These are phyloP conservation scores for Leersia perrieri DNA, from an alignment of 176 grass and related monocot genomes.

Conservation along the genomic window DNA sequence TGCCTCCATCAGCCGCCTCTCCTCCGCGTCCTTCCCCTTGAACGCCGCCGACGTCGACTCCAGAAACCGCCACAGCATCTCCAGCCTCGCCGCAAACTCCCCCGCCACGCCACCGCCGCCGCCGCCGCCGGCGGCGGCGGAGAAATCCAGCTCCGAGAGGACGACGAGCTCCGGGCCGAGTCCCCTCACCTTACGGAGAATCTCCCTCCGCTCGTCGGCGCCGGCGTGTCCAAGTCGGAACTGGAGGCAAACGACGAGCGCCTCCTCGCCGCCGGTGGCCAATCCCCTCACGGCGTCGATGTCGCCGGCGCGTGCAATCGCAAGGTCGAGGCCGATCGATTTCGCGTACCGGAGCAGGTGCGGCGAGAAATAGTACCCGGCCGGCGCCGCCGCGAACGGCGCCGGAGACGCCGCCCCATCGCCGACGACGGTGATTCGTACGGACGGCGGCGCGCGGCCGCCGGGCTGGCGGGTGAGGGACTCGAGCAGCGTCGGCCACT, in stretches of 20 bases:
- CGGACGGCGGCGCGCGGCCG: conserved; percentile 37
- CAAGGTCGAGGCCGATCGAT: conserved; percentile 74
- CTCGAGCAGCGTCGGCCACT: conserved; percentile 98
- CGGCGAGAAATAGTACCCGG: conserved; percentile 68
- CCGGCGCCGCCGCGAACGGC: conserved; percentile 64
- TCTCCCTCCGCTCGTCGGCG: conserved; percentile 37
- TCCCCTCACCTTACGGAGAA: conserved; percentile 46
- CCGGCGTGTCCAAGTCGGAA: conserved; percentile 55
- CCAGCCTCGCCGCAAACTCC: conserved; percentile 52
- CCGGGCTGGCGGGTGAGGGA: conserved; percentile 59
- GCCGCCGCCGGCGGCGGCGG: too few relatives aligned
- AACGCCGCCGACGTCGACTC: conserved; percentile 85
- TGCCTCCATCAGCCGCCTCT: conserved; percentile 65
- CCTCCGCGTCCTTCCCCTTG: conserved; percentile 70
- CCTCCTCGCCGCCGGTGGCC: conserved; percentile 44
- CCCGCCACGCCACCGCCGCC: conserved; percentile 37
- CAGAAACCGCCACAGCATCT: conserved; percentile 78
- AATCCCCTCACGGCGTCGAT: conserved; percentile 28
- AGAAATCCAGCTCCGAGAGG: conserved; percentile 79
- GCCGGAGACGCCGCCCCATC: not conserved
- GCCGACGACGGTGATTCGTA: conserved; percentile 56
- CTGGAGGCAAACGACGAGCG: conserved; percentile 73
- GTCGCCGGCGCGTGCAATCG: conserved; percentile 30
- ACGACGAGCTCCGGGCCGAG: conserved; percentile 74
- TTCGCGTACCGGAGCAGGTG: conserved; percentile 89